Evolutionary conservation across 306 rosid genomes (phyloP), one percentile per base, ranked within the genome.

Genomic region (Rosa lucieae): DNA sequence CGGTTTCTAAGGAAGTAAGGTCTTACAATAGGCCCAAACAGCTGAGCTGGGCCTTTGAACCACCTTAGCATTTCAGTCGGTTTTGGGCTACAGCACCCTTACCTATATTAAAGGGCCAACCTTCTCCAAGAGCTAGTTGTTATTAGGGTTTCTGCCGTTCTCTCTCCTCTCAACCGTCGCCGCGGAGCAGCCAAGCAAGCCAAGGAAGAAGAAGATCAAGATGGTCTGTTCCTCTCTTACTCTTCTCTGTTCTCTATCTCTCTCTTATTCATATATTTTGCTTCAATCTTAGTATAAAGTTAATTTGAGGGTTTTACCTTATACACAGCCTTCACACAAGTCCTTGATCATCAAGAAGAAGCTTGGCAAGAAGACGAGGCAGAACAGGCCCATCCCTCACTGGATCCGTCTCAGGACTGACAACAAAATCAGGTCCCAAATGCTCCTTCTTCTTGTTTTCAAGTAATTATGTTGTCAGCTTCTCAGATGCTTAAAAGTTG

Each of bases 361-460:
- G 82, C 75, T 93, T 58, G 97, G 90, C 63, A 93, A 93, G 93
- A 93, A 93, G 97, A 93, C 90, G 97, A 89, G 98, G 81, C 97
- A 92, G 88, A 93, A 93, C 77, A 87, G 98, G 91, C 98, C 97
- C 43, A 90, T 92, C 42, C 98, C 98, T 8, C 90, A 91, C 68
- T 91, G 97, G 97, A 93, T 93, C 84, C 96, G 98, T 10, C 72
- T 90, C 87, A 89, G 98, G 74, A 93, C 98, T 0, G 98, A 93
- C 58, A 93, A 93, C 86, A 93, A 93, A 26, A 93, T 93, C 84
- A 86, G 97, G 98, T 88, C 6, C 32, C 39, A 46, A 44, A 65
- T 72, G 23, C 15, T 10, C 46, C 5, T 10, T 0, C 0, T 1
- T 0, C 2, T 11, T 8, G 8, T 8, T 1, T 70, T 62, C 5